Evolutionary conservation across 2,329 filamentous ascomycete genomes (phyloP).

Genomic region (Colletotrichum sidae): DNA sequence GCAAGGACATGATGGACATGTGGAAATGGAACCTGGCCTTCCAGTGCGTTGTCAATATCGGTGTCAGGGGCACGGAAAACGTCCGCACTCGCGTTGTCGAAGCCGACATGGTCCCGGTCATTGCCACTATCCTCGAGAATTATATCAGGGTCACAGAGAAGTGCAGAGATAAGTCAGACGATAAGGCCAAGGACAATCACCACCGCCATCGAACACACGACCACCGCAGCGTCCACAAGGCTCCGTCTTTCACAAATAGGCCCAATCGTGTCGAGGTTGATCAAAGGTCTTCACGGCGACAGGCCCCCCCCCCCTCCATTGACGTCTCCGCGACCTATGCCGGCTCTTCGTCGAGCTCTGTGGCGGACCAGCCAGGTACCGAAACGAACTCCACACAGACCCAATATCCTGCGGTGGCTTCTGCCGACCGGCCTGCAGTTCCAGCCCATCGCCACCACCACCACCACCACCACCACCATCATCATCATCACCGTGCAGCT

Average conservation of each 20-base stretch:
- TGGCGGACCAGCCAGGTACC: slow-evolving; percentile 51
- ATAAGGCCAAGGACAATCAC: slow-evolving; percentile 77
- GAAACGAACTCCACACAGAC: slow-evolving; percentile 70
- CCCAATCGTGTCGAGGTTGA: slow-evolving; percentile 66
- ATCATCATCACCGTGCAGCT: slow-evolving; percentile 62
- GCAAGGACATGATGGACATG: slow-evolving; percentile 99
- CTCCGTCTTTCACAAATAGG: slow-evolving; percentile 65
- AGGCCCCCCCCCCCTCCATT: slow-evolving; percentile 81
- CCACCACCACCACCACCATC: slow-evolving; percentile 56
- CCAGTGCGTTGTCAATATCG: slow-evolving; percentile 99
- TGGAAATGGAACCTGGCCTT: slow-evolving; percentile 99
- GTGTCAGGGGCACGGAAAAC: slow-evolving; percentile 92
- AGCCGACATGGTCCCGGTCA: slow-evolving; percentile 98
- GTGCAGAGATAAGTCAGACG: slow-evolving; percentile 86
- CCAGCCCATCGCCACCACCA: slow-evolving; percentile 59
- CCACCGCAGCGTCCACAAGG: slow-evolving; percentile 60
- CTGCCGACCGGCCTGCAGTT: slow-evolving; percentile 77
- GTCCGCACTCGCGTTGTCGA: slow-evolving; percentile 96
- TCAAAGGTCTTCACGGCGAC: slow-evolving; percentile 75
- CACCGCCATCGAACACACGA: slow-evolving; percentile 63
- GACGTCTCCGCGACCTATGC: slow-evolving; percentile 60
- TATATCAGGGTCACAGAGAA: slow-evolving; percentile 97
- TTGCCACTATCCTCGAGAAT: slow-evolving; percentile 97
- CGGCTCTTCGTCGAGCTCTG: slow-evolving; percentile 52
- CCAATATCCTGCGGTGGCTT: slow-evolving; percentile 75